phyloP scores from a whole-genome alignment of 208 protist genomes.

The Angomonas desouzai region DNA sequence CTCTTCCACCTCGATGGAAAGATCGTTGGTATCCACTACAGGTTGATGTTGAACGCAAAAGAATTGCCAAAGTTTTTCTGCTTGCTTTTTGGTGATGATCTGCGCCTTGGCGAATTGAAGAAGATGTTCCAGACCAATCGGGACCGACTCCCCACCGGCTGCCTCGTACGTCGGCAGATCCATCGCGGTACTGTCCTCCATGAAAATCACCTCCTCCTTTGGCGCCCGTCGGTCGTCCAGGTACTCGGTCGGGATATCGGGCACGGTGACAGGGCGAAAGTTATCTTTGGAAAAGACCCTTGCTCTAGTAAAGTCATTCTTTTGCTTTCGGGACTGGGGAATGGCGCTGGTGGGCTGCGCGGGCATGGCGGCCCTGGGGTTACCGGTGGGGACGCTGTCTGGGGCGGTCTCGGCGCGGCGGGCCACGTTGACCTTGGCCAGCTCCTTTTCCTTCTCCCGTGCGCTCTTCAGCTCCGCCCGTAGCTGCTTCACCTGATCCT shows the following conservation, averaged over 20 bases:
- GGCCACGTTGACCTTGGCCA: constrained; percentile 29
- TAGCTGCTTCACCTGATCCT: constrained; percentile 81
- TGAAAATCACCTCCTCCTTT: background rate
- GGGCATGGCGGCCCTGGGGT: constrained; percentile 12
- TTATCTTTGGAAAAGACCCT: constrained; percentile 2
- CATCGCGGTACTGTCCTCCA: constrained; percentile 17
- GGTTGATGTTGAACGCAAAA: constrained; percentile 23
- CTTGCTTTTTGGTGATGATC: constrained; percentile 72
- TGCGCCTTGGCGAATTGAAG: constrained; percentile 72
- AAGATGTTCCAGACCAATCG: constrained; percentile 70
- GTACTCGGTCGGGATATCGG: constrained; percentile 3
- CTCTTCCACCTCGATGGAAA: constrained; percentile 15
- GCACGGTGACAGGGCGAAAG: background rate
- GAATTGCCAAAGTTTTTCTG: constrained; percentile 71
- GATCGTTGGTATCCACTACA: constrained; percentile 7
- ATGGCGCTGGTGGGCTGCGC: constrained; percentile 13
- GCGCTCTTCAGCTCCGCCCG: constrained; percentile 74
- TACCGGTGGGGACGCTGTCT: constrained; percentile 22
- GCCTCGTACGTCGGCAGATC: constrained; percentile 37
- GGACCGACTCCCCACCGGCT: constrained; percentile 33
- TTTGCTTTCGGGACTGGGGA: constrained; percentile 7
- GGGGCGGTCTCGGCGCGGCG: constrained; percentile 77
- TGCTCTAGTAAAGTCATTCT: constrained; percentile 1
- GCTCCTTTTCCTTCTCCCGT: constrained; percentile 47
- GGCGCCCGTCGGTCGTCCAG: constrained; percentile 6